phyloP scores from a whole-genome alignment of 73 alveolate species.

The Paraurostyla sp. region DNA sequence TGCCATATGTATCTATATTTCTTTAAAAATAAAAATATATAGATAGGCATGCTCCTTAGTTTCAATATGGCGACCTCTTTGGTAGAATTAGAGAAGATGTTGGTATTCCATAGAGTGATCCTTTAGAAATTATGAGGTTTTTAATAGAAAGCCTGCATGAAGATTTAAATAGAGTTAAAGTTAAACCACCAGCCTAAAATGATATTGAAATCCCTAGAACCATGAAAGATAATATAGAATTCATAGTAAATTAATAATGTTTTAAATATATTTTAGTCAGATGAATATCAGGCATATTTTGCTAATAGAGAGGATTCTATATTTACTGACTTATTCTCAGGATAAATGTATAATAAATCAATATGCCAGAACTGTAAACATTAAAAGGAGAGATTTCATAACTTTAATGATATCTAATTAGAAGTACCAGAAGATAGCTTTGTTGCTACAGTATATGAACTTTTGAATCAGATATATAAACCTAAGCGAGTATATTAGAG shows the following conservation, averaged over 20 bases:
- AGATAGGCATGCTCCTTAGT: slow-evolving; percentile 54
- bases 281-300: slow-evolving; percentile 33
- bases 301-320: slow-evolving; percentile 45
- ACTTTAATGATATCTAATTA: not conserved
- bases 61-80: slow-evolving; percentile 18
- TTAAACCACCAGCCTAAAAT: slow-evolving; percentile 28
- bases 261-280: not conserved
- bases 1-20: slow-evolving; percentile 1
- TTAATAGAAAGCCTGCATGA: slow-evolving; percentile 38
- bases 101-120: slow-evolving; percentile 44
- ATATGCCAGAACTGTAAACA: not conserved
- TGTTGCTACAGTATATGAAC: not conserved
- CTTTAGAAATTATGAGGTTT: slow-evolving; percentile 40
- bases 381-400: not conserved
- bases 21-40: not conserved
- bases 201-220: slow-evolving; percentile 50
- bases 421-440: not conserved
- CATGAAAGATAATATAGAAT: not conserved
- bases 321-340: slow-evolving; percentile 28
- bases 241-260: not conserved
- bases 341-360: slow-evolving; percentile 1
- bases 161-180: slow-evolving; percentile 36
- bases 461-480: not conserved
- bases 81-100: slow-evolving; percentile 42
- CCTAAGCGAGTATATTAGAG: not conserved